These are phyloP conservation scores for Penicillium mononematosum DNA, from an alignment of 495 filamentous ascomycete species.

Conservation along the genomic window DNA sequence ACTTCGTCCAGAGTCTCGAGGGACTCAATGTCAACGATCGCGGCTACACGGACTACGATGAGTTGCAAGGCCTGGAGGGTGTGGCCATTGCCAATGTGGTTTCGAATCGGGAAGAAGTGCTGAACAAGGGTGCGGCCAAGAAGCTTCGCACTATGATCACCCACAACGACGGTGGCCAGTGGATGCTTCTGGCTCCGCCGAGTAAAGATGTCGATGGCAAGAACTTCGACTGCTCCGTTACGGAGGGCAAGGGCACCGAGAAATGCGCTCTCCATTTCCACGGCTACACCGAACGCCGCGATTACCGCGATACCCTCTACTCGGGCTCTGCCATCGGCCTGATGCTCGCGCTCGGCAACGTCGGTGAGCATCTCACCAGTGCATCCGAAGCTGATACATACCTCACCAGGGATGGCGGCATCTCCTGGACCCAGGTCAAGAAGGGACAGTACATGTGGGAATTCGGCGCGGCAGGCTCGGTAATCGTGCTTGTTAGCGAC, in stretches of 20 bases:
- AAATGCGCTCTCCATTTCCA: constrained; percentile 89
- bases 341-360: constrained; percentile 89
- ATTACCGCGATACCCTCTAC: constrained; percentile 78
- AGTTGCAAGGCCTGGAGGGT: constrained; percentile 87
- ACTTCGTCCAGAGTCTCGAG: constrained; percentile 77
- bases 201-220: constrained; percentile 66
- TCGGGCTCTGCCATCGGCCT: constrained; percentile 86
- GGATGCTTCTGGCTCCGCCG: constrained; percentile 71
- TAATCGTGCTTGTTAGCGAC: constrained; percentile 79
- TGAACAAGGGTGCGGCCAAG: constrained; percentile 66
- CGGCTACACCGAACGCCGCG: constrained; percentile 84
- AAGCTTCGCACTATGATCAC: constrained; percentile 85
- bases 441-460: constrained; percentile 90
- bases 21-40: constrained; percentile 71
- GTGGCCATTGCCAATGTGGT: constrained; percentile 86
- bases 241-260: constrained; percentile 46
- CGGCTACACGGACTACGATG: constrained; percentile 93
- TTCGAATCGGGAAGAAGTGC: constrained; percentile 60
- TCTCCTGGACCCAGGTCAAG: constrained; percentile 79
- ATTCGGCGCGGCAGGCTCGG: constrained; percentile 88
- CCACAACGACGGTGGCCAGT: constrained; percentile 91
- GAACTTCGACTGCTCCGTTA: constrained; percentile 62
- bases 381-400: constrained; percentile 75
- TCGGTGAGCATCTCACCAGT: constrained; percentile 61
- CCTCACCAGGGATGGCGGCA: constrained; percentile 83